These are phyloP conservation scores for Pleurotus salmoneostramineus DNA, from an alignment of 768 basidiomycete species.

Conservation along the genomic window DNA sequence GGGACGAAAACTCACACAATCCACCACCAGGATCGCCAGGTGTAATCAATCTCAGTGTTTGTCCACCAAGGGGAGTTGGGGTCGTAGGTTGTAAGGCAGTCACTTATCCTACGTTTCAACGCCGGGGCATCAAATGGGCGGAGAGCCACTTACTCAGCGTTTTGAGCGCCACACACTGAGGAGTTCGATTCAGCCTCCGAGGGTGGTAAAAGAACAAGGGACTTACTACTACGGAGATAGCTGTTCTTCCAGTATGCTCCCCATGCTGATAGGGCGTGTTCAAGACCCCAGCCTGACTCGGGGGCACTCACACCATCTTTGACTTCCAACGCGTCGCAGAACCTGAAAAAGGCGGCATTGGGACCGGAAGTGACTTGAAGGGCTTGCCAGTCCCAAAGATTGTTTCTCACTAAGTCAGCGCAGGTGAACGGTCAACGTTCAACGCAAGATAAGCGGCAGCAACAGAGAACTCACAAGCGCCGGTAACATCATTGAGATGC, in stretches of 20 bases:
- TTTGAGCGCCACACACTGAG: conserved; percentile 46
- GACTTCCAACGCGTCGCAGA: conserved; percentile 66
- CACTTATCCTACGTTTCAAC: conserved; percentile 17
- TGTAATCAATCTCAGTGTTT: conserved; percentile 50
- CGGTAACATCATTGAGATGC: conserved; percentile 65
- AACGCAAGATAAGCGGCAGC: background rate
- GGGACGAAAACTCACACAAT: conserved; percentile 42
- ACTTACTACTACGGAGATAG: conserved; percentile 44
- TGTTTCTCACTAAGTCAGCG: conserved; percentile 43
- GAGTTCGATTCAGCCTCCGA: background rate
- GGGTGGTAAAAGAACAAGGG: background rate
- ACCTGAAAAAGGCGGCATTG: conserved; percentile 44
- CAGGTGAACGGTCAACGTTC: conserved; percentile 20
- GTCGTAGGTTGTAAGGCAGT: conserved; percentile 39
- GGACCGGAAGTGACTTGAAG: conserved; percentile 51
- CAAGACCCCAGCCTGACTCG: conserved; percentile 56
- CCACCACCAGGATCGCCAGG: conserved; percentile 65
- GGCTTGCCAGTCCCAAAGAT: conserved; percentile 66
- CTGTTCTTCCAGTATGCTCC: conserved; percentile 49
- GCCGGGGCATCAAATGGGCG: background rate
- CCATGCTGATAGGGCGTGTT: conserved; percentile 59
- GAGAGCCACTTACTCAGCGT: conserved; percentile 40
- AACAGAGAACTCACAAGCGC: conserved; percentile 37
- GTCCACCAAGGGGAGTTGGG: conserved; percentile 43
- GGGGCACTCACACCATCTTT: conserved; percentile 49